Evolutionary conservation across 768 basidiomycete species (phyloP).

Genomic region (Tulasnella sp.): DNA sequence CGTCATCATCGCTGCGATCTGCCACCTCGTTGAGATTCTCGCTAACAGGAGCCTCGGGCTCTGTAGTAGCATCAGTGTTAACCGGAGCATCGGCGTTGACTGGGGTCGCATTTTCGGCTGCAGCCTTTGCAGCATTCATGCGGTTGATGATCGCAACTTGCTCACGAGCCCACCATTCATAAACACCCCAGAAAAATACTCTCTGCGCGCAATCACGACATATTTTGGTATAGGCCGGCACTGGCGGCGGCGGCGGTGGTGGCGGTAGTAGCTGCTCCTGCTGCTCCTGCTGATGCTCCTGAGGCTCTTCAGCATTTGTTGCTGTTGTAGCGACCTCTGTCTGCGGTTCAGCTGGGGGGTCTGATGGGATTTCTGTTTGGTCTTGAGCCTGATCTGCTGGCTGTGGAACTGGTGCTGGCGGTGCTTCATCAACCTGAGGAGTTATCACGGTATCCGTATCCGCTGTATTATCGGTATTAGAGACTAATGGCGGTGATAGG

Average conservation of each 20-base stretch:
- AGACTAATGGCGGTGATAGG: not conserved
- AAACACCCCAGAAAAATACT: constrained; percentile 11
- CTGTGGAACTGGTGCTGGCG: not conserved
- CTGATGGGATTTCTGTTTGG: not conserved
- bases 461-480: not conserved
- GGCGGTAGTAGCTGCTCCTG: not conserved
- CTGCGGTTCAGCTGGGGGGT: not conserved
- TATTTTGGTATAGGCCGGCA: constrained; percentile 3
- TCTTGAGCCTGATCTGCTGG: not conserved
- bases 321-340: not conserved
- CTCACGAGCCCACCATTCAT: constrained; percentile 11
- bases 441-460: not conserved
- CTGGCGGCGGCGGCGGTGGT: not conserved
- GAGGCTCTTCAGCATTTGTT: not conserved
- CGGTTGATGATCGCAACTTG: not conserved
- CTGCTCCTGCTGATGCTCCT: too few relatives aligned
- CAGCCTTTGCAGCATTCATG: not conserved
- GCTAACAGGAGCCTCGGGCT: not conserved
- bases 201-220: constrained; percentile 7
- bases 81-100: not conserved
- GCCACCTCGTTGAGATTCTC: not conserved
- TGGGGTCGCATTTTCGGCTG: not conserved
- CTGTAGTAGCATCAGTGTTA: not conserved
- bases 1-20: constrained; percentile 3
- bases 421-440: not conserved